These are phyloP conservation scores for Pseudocercospora musae DNA, from an alignment of 2,329 filamentous ascomycete species.

Conservation along the genomic window DNA sequence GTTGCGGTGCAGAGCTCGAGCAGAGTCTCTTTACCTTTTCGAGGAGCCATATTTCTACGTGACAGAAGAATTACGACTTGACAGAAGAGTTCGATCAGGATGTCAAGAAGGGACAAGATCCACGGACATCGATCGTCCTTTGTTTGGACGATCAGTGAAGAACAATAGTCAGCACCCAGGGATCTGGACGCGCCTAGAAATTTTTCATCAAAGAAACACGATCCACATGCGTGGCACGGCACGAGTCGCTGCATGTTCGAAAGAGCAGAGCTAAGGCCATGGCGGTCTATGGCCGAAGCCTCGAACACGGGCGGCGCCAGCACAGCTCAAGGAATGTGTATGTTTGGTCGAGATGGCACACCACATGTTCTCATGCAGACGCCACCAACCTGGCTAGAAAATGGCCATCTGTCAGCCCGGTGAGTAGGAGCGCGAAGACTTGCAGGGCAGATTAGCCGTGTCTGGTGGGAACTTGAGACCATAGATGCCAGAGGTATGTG, in stretches of 20 bases:
- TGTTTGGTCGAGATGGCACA: neutral
- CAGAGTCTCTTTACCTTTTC: slow-evolving; percentile 38
- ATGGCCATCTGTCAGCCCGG: neutral
- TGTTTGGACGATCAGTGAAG: neutral
- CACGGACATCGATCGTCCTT: slow-evolving; percentile 3
- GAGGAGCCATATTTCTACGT: slow-evolving; percentile 21
- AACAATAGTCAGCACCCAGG: neutral
- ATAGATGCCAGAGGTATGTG: too few relatives aligned
- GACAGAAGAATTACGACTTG: neutral
- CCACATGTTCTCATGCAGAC: neutral
- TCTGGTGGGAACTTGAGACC: too few relatives aligned
- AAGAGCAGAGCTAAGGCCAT: slow-evolving; percentile 1
- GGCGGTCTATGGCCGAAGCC: slow-evolving; percentile 2
- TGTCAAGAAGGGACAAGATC: neutral
- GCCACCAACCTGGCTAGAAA: slow-evolving; percentile 2
- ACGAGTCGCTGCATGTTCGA: neutral
- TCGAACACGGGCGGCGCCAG: neutral
- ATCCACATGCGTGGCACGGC: neutral
- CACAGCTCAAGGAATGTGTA: neutral
- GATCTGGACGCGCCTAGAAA: neutral
- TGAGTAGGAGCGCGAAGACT: neutral
- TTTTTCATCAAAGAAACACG: neutral
- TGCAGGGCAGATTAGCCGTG: too few relatives aligned
- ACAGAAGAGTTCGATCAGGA: neutral
- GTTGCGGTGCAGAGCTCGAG: slow-evolving; percentile 57